These are phyloP conservation scores for Eutrema yunnanense DNA, from an alignment of 345 rosid genomes.

Conservation along the genomic window DNA sequence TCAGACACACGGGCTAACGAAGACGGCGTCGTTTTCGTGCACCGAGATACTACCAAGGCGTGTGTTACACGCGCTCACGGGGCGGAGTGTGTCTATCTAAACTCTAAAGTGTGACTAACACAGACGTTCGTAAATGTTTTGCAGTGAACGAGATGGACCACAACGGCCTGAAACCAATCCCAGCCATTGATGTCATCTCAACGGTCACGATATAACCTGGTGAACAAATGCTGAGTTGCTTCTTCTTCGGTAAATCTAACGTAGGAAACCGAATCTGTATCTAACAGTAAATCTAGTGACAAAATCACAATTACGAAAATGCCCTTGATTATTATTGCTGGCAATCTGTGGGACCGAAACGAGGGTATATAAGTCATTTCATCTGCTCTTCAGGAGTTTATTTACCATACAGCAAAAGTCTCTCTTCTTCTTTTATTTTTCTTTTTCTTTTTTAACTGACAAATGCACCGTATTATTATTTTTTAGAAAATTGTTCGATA, in stretches of 20 bases:
- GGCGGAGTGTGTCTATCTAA: neutral
- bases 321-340: constrained; percentile 14
- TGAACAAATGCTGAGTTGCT: constrained; percentile 14
- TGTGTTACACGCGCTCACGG: constrained; percentile 11
- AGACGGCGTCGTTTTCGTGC: neutral
- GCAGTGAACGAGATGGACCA: constrained; percentile 29
- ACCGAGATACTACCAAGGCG: neutral
- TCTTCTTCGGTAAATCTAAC: constrained; percentile 26
- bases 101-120: constrained; percentile 26
- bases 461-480: too few species aligned
- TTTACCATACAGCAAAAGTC: constrained; percentile 2
- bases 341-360: neutral
- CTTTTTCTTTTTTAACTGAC: neutral
- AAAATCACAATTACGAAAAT: constrained; percentile 1
- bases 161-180: neutral
- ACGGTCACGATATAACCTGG: constrained; percentile 33
- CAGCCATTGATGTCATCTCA: constrained; percentile 30
- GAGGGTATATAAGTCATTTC: constrained; percentile 7
- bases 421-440: neutral
- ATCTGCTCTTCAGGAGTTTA: neutral
- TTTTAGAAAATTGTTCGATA: too few species aligned
- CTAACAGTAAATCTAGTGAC: constrained; percentile 36
- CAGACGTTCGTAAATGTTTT: constrained; percentile 25
- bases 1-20: neutral
- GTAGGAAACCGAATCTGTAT: constrained; percentile 13